Percentiles rank a stretch among this genome's conserved stretches.
Evolutionary conservation across 495 filamentous ascomycete species (phyloP).

Genomic region (Penicillium atrosanguineum): DNA sequence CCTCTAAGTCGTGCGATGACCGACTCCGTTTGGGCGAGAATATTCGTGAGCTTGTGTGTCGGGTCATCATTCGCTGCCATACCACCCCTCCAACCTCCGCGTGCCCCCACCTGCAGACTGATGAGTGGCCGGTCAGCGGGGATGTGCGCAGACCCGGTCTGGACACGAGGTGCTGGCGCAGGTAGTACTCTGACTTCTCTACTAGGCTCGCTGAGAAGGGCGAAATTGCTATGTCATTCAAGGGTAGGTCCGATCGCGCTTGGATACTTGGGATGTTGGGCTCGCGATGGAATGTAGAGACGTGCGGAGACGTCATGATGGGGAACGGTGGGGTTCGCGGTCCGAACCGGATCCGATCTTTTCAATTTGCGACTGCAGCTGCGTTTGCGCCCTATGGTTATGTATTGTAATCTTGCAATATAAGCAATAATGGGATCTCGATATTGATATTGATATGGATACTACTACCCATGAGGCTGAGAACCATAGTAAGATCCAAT

Average conservation of each 20-base stretch:
- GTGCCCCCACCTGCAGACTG: neutral
- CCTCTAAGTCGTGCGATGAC: neutral
- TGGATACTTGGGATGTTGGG: neutral
- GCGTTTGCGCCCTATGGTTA: neutral
- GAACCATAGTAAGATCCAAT: neutral
- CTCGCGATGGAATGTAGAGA: neutral
- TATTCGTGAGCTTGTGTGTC: conserved; percentile 4
- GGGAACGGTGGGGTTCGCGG: conserved; percentile 1
- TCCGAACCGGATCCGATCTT: conserved; percentile 6
- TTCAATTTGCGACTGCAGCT: neutral
- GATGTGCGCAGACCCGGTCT: conserved; percentile 6
- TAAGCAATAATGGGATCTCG: neutral
- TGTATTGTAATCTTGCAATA: no score
- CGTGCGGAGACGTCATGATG: neutral
- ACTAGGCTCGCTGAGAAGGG: neutral
- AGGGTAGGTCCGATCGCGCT: neutral
- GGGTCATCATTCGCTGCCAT: conserved; percentile 3
- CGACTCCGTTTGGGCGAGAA: neutral
- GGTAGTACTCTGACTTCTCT: conserved; percentile 1
- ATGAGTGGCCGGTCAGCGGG: conserved; percentile 3
- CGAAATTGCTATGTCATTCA: neutral
- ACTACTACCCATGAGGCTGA: neutral
- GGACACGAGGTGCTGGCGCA: conserved; percentile 6
- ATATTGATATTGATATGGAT: neutral
- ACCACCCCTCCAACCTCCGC: neutral